Conservation (phyloP, 495 filamentous ascomycete genomes). For the Penicillium samsonianum region DNA sequence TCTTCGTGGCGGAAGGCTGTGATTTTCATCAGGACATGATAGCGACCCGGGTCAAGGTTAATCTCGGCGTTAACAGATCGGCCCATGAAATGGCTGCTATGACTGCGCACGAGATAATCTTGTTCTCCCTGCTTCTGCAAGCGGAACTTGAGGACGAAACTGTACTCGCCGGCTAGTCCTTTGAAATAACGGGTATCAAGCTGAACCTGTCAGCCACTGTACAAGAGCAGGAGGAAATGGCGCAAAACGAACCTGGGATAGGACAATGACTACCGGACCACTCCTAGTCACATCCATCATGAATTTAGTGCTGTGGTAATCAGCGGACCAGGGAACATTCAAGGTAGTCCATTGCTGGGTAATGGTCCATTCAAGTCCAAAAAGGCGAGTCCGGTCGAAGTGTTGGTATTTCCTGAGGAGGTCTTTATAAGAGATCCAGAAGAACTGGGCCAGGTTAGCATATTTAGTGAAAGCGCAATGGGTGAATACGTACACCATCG, state of each 20-base stretch:
- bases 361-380: constrained; percentile 79
- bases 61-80: constrained; percentile 84
- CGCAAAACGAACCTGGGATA: constrained; percentile 59
- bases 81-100: constrained; percentile 65
- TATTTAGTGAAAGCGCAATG: neutral
- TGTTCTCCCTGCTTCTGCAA: constrained; percentile 77
- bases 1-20: constrained; percentile 61
- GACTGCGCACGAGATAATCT: constrained; percentile 82
- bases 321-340: constrained; percentile 79
- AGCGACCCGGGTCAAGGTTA: constrained; percentile 77
- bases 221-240: neutral
- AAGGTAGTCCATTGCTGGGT: constrained; percentile 83
- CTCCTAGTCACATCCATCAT: constrained; percentile 64
- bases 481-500: constrained; percentile 59
- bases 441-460: constrained; percentile 44
- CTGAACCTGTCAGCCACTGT: constrained; percentile 26
- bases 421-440: constrained; percentile 78
- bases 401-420: constrained; percentile 78
- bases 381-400: constrained; percentile 87
- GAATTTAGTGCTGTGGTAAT: constrained; percentile 86
- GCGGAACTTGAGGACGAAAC: constrained; percentile 76
- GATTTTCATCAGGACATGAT: constrained; percentile 77
- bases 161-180: constrained; percentile 81
- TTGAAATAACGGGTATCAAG: constrained; percentile 84
- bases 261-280: constrained; percentile 73